Conservation (phyloP, 2,329 filamentous ascomycete species). For the Polychaeton citri region DNA sequence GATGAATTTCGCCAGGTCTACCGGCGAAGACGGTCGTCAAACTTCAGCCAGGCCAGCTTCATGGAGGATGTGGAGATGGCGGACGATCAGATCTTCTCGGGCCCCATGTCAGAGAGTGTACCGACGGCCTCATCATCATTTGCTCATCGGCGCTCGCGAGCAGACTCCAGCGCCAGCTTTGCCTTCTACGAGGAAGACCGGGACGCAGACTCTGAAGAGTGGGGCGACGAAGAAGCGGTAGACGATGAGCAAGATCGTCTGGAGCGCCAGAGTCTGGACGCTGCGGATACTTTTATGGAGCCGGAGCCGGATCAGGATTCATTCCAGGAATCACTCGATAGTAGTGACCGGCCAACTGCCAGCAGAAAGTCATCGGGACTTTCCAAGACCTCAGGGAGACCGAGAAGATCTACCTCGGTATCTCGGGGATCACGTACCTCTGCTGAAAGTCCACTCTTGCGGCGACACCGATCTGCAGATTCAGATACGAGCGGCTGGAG, state of each 20-base stretch:
- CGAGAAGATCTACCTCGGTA: conserved; percentile 1
- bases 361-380: conserved; percentile 49
- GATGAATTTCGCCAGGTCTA: neutral
- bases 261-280: conserved; percentile 27
- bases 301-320: conserved; percentile 20
- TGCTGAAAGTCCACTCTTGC: conserved; percentile 48
- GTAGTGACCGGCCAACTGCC: conserved; percentile 21
- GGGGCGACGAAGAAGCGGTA: conserved; percentile 38
- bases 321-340: conserved; percentile 4
- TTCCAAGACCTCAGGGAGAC: conserved; percentile 3
- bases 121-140: conserved; percentile 90
- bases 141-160: conserved; percentile 64
- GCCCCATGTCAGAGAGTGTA: conserved; percentile 89
- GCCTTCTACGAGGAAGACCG: conserved; percentile 70
- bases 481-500: conserved; percentile 53
- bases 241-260: conserved; percentile 31
- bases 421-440: conserved; percentile 3
- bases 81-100: conserved; percentile 86
- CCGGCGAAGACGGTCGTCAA: conserved; percentile 3
- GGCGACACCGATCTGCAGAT: conserved; percentile 55
- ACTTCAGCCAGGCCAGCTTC: conserved; percentile 48
- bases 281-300: conserved; percentile 19
- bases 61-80: conserved; percentile 98
- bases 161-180: conserved; percentile 79
- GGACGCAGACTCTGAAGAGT: conserved; percentile 35